A percentile compares a stretch with the other conserved stretches of the same genome.
phyloP scores from a whole-genome alignment of 768 basidiomycete species.

The Mycena leptocephala region DNA sequence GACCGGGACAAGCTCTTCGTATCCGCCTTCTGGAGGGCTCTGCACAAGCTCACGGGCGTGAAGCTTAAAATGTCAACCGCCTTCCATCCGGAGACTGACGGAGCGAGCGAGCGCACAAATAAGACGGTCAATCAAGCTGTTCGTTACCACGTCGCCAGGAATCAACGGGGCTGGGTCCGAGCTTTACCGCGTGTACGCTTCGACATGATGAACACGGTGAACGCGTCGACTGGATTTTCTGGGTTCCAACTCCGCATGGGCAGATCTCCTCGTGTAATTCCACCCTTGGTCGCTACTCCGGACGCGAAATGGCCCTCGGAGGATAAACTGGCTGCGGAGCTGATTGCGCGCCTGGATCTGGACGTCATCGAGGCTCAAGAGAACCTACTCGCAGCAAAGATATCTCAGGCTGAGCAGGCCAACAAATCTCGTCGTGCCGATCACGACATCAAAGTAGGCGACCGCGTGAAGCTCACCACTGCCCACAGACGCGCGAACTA shows the following conservation, averaged over 20 bases:
- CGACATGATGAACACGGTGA: slow-evolving; percentile 41
- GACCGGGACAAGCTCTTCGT: slow-evolving; percentile 15
- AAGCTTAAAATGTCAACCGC: slow-evolving; percentile 14
- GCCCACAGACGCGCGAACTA: slow-evolving; percentile 33
- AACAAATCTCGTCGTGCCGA: slow-evolving; percentile 38
- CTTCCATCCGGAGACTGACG: slow-evolving; percentile 8
- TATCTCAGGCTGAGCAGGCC: slow-evolving; percentile 39
- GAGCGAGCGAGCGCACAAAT: slow-evolving; percentile 2
- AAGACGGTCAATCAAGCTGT: slow-evolving; percentile 40
- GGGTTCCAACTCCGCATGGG: slow-evolving; percentile 43
- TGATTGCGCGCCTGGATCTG: neutral
- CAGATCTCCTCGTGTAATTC: slow-evolving; percentile 35
- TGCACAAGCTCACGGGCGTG: too few relatives aligned
- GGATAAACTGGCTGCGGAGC: neutral
- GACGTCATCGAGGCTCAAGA: slow-evolving; percentile 45
- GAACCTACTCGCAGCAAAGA: slow-evolving; percentile 43
- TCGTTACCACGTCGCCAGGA: slow-evolving; percentile 32
- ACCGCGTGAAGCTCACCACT: slow-evolving; percentile 49
- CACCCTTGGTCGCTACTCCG: slow-evolving; percentile 23
- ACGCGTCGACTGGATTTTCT: slow-evolving; percentile 40
- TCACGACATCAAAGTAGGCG: slow-evolving; percentile 40
- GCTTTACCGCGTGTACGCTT: slow-evolving; percentile 39
- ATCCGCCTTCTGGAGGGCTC: neutral
- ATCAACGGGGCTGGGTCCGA: slow-evolving; percentile 44
- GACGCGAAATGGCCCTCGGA: neutral